Evolutionary conservation across 2,329 filamentous ascomycete genomes (phyloP).

Genomic region (Fusarium camptoceras): DNA sequence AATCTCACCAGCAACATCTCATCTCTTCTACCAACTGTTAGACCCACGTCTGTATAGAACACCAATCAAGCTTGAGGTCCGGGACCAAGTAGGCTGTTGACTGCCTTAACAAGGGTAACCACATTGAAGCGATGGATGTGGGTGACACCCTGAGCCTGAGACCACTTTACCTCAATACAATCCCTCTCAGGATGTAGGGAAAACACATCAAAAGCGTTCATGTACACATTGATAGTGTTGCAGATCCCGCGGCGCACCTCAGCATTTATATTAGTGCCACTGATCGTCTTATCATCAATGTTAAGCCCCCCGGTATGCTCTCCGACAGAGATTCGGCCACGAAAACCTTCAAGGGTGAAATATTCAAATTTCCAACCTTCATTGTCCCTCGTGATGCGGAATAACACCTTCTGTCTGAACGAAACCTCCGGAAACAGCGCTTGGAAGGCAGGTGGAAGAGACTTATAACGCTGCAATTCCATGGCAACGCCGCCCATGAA

Average conservation of each 20-base stretch:
- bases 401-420: neutral
- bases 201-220: neutral
- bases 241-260: no score
- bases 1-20: neutral
- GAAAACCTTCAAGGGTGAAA: no score
- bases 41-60: neutral
- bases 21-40: neutral
- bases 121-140: neutral
- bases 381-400: neutral
- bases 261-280: no score
- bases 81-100: neutral
- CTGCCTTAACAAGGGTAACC: neutral
- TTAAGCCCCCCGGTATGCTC: no score
- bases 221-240: neutral
- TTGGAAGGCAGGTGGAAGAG: neutral
- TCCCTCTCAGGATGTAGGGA: neutral
- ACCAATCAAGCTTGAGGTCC: neutral
- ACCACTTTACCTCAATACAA: neutral
- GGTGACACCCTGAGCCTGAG: neutral
- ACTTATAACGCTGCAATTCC: neutral
- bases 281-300: no score
- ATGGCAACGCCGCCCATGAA: neutral
- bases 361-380: neutral
- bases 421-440: neutral
- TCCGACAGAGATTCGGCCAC: no score